Evolutionary conservation across 805 yeast species (phyloP).

Genomic region (Saccharomycopsis capsularis): DNA sequence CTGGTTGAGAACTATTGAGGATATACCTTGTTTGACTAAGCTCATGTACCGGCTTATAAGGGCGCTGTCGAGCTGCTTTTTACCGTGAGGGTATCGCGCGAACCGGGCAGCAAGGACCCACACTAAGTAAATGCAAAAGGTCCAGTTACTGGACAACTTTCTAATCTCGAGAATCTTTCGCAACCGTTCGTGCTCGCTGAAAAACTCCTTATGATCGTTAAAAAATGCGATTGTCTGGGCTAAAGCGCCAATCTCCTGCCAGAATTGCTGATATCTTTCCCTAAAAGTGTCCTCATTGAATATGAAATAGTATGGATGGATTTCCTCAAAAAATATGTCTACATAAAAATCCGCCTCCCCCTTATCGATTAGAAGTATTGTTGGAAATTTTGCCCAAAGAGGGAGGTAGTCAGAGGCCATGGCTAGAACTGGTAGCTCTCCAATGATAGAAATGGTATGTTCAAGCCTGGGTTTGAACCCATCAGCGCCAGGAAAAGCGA

Average conservation of each 20-base stretch:
- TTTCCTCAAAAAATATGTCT: constrained; percentile 34
- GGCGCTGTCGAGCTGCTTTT: constrained; percentile 26
- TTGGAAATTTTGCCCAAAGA: constrained; percentile 31
- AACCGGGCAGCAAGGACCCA: constrained; percentile 37
- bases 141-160: constrained; percentile 23
- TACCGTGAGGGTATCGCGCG: constrained; percentile 27
- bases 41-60: constrained; percentile 32
- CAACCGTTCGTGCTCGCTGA: constrained; percentile 1
- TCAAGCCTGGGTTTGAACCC: no score
- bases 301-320: constrained; percentile 39
- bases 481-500: no score
- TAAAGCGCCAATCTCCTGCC: constrained; percentile 30
- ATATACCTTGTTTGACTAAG: constrained; percentile 35
- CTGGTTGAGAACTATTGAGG: constrained; percentile 38
- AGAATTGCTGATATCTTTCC: constrained; percentile 33
- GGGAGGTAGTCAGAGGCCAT: constrained; percentile 14
- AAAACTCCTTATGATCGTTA: not conserved
- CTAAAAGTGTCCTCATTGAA: constrained; percentile 32
- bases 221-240: not conserved
- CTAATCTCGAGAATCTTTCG: constrained; percentile 9
- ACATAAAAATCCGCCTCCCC: constrained; percentile 34
- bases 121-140: constrained; percentile 42
- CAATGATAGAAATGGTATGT: not conserved
- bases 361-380: constrained; percentile 29
- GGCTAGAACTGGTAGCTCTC: constrained; percentile 7